phyloP scores from a whole-genome alignment of 176 grass and related monocot species.

The Rhipidocladum racemiflorum region DNA sequence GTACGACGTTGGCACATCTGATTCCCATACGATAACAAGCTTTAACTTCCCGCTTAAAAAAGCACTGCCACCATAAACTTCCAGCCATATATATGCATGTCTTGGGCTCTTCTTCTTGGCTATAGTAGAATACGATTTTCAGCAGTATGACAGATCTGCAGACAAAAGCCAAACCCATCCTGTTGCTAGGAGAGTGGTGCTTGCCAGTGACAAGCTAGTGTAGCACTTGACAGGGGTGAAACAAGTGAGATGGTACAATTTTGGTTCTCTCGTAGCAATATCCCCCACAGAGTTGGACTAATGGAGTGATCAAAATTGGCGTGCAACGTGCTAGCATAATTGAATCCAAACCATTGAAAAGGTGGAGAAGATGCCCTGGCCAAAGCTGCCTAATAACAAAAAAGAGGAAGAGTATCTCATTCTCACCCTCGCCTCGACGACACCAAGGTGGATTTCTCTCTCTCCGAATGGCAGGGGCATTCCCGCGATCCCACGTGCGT shows the following conservation, averaged over 20 bases:
- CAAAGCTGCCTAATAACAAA: background rate
- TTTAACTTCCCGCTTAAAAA: background rate
- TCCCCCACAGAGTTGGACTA: background rate
- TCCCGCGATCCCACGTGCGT: too few relatives aligned
- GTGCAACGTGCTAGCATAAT: background rate
- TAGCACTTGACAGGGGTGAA: background rate
- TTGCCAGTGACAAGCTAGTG: background rate
- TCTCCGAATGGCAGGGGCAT: too few relatives aligned
- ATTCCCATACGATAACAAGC: slow-evolving; percentile 13
- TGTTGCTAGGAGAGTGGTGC: too few relatives aligned
- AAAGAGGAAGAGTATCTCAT: background rate
- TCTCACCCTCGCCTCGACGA: background rate
- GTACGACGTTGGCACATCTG: slow-evolving; percentile 28
- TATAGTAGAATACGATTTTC: background rate
- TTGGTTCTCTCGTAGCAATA: background rate
- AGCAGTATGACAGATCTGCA: background rate
- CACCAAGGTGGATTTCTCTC: background rate
- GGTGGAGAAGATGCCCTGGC: background rate
- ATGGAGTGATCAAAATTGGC: background rate
- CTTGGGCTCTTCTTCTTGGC: too few relatives aligned
- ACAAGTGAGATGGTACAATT: background rate
- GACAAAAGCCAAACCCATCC: background rate
- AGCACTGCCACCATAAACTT: background rate
- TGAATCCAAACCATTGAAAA: background rate
- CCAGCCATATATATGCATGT: too few relatives aligned